These are phyloP conservation scores for Syzygium malaccense DNA, from an alignment of 441 rosid genomes.

Conservation along the genomic window DNA sequence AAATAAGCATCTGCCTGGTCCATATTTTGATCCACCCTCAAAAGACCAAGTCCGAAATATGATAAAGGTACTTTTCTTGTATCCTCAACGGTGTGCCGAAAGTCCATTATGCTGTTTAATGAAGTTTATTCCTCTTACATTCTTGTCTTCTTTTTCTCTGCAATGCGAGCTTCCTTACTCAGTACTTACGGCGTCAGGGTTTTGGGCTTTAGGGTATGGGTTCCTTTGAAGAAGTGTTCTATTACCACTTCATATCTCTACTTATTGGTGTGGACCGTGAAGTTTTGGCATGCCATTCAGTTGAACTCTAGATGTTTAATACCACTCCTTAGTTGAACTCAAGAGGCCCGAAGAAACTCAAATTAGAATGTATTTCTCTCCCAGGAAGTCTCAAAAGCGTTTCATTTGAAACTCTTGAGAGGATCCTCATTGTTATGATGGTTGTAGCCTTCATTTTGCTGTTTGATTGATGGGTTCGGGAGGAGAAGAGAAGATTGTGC, in stretches of 20 bases:
- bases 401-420: background rate
- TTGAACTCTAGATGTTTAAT: background rate
- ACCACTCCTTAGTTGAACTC: background rate
- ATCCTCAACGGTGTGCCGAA: background rate
- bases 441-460: background rate
- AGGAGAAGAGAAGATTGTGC: background rate
- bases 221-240: background rate
- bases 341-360: background rate
- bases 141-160: background rate
- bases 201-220: background rate
- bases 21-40: slow-evolving; percentile 90
- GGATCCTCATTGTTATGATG: background rate
- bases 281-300: background rate
- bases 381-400: background rate
- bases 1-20: slow-evolving; percentile 85
- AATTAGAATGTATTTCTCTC: background rate
- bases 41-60: slow-evolving; percentile 47
- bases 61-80: slow-evolving; percentile 44
- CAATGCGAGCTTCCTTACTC: background rate
- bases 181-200: background rate
- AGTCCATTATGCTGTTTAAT: background rate
- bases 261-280: background rate
- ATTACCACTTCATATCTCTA: background rate
- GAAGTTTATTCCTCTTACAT: background rate
- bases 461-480: background rate